Base-by-base conservation (phyloP, 2,329 filamentous ascomycete genomes). In the Aspergillus sp. region DNA sequence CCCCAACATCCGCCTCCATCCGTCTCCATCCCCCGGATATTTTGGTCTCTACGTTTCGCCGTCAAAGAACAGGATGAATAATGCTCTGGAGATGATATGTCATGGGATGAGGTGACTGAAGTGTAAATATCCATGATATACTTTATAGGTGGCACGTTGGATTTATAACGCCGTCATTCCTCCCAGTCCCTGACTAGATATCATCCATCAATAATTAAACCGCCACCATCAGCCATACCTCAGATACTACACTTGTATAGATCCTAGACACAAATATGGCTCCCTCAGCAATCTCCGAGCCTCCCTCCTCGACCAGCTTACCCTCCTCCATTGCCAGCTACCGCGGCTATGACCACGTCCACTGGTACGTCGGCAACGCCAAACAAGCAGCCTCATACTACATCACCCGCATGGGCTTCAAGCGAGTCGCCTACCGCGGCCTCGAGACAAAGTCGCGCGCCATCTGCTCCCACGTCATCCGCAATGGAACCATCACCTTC, bases 291-390 rank as follows among this genome's bases (percentile, higher is more conserved):
- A 68, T 71, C 49, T 68, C 70, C 23, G 64, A 69, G 6, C 60
- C 68, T 17, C 56, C 66, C n/a, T 60, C 62, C 7, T 52, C 59
- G 6, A 47, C 57, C 6, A 52, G 50, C 14, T 49, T 58, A 25
- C 62, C 63, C 44, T 67, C 65, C 43, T 66, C 67, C 19, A 60
- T 77, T 15, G 68, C 70, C 50, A 73, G 71, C 61, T 77, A 96
- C 79, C 85, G 86, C 60, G 92, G 91, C 70, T 97, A 96, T 74
- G 91, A 96, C 77, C 90, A 96, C 76, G 85, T 96, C 56, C 93
- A 91, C 66, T 97, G 93, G 93, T 96, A 91, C 80, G 93, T 97
- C 31, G 92, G 93, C 72, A 98, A 98, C 73, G 93, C 93, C 67
- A 97, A 97, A 79, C 93, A 97, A 80, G 91, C 92, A 3, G 93